A percentile compares a stretch with the other conserved stretches of the same genome.
Conservation (phyloP, 2,329 filamentous ascomycete species). For the Colletotrichum noveboracense region DNA sequence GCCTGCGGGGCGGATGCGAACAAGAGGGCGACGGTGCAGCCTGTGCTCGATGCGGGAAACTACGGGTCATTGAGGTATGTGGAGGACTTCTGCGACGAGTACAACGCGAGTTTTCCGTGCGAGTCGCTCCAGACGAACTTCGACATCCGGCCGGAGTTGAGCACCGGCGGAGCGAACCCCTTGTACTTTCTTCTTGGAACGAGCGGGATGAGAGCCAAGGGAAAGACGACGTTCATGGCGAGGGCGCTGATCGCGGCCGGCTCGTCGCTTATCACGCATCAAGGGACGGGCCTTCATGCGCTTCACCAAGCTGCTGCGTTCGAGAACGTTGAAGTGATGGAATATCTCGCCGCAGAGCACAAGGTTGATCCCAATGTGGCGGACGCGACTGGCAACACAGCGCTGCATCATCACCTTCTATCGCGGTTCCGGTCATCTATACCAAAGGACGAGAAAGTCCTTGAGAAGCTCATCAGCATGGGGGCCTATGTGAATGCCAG, state of each 20-base stretch:
- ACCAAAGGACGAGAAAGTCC: not conserved
- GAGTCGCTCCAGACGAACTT: slow-evolving; percentile 1
- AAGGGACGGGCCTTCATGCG: not conserved
- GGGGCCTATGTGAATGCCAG: slow-evolving; percentile 35
- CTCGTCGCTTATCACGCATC: slow-evolving; percentile 3
- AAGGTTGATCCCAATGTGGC: not conserved
- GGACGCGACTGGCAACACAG: slow-evolving; percentile 5
- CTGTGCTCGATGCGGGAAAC: slow-evolving; percentile 8
- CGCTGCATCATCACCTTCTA: slow-evolving; percentile 13
- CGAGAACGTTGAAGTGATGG: not conserved
- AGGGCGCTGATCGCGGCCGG: not conserved
- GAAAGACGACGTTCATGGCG: not conserved
- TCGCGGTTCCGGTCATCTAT: not conserved
- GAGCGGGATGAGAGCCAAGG: not conserved
- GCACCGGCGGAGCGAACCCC: slow-evolving; percentile 3
- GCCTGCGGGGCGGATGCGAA: not conserved
- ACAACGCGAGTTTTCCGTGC: slow-evolving; percentile 16
- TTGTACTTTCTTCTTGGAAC: slow-evolving; percentile 14
- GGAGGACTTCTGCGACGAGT: slow-evolving; percentile 13
- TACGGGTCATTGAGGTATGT: slow-evolving; percentile 10
- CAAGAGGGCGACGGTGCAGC: slow-evolving; percentile 4
- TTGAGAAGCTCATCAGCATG: slow-evolving; percentile 28
- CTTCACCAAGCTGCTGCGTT: slow-evolving; percentile 9
- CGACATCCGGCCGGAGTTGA: not conserved
- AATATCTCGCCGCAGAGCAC: not conserved